Evolutionary conservation across 208 protist species (phyloP), one percentile per base, ranked within the genome.

Genomic region (Crithidia expoeki): DNA sequence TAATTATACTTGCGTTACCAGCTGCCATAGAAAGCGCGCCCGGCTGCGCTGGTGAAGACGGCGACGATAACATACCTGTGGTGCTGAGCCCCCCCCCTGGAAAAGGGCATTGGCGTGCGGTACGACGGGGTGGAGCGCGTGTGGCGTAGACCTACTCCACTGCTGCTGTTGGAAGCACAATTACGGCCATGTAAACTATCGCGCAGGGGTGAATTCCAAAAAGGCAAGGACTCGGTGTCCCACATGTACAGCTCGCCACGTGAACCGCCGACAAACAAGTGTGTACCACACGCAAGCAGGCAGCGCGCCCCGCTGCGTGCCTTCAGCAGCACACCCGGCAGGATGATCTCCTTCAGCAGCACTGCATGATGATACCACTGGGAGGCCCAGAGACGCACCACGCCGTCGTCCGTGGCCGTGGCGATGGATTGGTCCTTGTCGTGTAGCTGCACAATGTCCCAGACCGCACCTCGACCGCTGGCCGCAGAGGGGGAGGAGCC

Each of bases 181-280:
- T 36, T n/a, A 6, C 51, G 4, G 16, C 51, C 14, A 28, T 52
- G 36, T 5, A 12, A 5, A 40, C 36, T 40, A 12, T 12, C 12
- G 36, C 36, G 16, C 23, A 52, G 2, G 23, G 47, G 2, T 3
- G 32, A 40, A 40, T 19, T 38, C 4, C 4, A 9, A 36, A 65
- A 57, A 14, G 68, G 68, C 4, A 66, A 33, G 0, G 17, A 38
- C 5, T 19, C 27, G 32, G 59, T 81, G 72, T 84, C 70, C 83
- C 83, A 88, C 44, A 79, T 3, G 23, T 72, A 49, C 28, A 88
- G 42, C 56, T 80, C 75, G n/a, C 75, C 79, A 2, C 73, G 68
- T 25, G 44, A 53, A 10, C 77, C 78, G 30, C 70, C 78, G 9
- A 72, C 51, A 40, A 84, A 88, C 9, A 88, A 38, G 60, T 76